Conservation (phyloP, 495 filamentous ascomycete species). For the Xylaria bambusicola region DNA sequence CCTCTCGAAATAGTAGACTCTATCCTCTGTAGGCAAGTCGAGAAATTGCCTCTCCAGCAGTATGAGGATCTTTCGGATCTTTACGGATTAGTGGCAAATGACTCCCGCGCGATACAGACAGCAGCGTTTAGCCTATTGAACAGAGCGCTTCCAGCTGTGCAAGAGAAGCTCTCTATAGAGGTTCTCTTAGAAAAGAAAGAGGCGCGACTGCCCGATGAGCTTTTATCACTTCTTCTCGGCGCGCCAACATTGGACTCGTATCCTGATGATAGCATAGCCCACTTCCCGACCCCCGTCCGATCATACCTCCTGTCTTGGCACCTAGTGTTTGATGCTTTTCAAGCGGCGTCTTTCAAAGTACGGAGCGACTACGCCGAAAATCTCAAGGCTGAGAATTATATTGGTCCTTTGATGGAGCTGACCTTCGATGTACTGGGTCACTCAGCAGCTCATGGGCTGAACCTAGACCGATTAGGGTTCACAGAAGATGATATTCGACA, state of each 20-base stretch:
- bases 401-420: conserved; percentile 71
- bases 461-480: conserved; percentile 46
- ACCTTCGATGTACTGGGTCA: conserved; percentile 81
- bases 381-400: conserved; percentile 71
- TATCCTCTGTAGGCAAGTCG: conserved; percentile 64
- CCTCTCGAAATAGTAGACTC: conserved; percentile 63
- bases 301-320: conserved; percentile 92
- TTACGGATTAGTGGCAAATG: conserved; percentile 73
- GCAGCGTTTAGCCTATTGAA: conserved; percentile 82
- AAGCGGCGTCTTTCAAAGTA: conserved; percentile 75
- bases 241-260: conserved; percentile 49
- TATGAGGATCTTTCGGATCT: conserved; percentile 61
- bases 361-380: conserved; percentile 74
- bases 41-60: conserved; percentile 54
- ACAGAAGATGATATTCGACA: conserved; percentile 64
- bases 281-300: conserved; percentile 58
- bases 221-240: conserved; percentile 65
- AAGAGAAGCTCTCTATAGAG: conserved; percentile 84
- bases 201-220: conserved; percentile 65
- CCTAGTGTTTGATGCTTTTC: conserved; percentile 84
- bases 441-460: conserved; percentile 65
- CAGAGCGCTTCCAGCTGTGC: conserved; percentile 67
- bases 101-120: conserved; percentile 72
- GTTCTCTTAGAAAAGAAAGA: conserved; percentile 74
- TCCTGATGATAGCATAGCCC: conserved; percentile 45